Base-by-base conservation (phyloP, 768 basidiomycete genomes). In the Auriculariales sp. region DNA sequence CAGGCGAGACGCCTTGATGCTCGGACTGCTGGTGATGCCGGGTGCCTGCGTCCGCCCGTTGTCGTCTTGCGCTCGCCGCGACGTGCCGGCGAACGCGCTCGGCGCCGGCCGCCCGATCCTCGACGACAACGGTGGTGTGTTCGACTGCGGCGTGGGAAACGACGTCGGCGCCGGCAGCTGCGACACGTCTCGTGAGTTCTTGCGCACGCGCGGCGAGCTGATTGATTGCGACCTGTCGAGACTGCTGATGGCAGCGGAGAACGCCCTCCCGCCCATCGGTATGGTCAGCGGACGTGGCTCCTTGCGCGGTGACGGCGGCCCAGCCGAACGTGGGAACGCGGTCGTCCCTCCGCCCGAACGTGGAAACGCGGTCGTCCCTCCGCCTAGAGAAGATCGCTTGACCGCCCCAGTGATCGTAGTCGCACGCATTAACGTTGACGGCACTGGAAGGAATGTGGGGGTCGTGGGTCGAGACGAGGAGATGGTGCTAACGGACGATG, bases 381-480 rank as follows among this genome's bases (percentile, higher is more conserved):
- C n/a, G n/a, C n/a, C n/a, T n/a, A n/a, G n/a, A n/a, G n/a, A n/a
- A n/a, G n/a, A n/a, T n/a, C n/a, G n/a, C n/a, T n/a, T n/a, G n/a
- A n/a, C n/a, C n/a, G n/a, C n/a, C n/a, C n/a, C n/a, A n/a, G n/a
- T n/a, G n/a, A n/a, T n/a, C n/a, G n/a, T n/a, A 2, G 39, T 24
- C 4, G 4, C 12, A 11, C 39, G 39, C 22, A 44, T 24, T 7
- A 25, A 44, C 10, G 39, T 24, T 19, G 39, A 22, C 12, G 39
- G 39, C 9, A 44, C 19, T 12, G 39, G 39, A 44, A 88, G 68
- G 57, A 82, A 80, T 15, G 83, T 85, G 7, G 85, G 85, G 22
- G 85, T 84, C 19, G 79, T 62, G 7, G 85, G 85, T 2, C 85
- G 77, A 32, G 83, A 83, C 3, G 71, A 66, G 10, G 80, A 76